These are phyloP conservation scores for Camellia lanceoleosa DNA, from an alignment of 148 eudicot genomes.

Conservation along the genomic window DNA sequence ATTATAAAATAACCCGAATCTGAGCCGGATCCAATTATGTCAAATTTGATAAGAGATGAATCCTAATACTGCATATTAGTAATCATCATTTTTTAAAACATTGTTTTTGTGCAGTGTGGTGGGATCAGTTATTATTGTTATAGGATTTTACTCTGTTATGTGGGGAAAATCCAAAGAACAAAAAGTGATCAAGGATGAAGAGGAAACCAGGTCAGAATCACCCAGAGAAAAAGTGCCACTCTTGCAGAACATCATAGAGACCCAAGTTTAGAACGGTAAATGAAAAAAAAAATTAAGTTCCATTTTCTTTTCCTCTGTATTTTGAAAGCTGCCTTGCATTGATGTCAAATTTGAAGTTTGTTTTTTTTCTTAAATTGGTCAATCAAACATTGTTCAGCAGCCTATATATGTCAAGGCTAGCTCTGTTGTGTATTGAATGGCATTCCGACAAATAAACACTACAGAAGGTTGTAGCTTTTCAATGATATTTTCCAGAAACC, in stretches of 20 bases:
- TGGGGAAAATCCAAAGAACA: constrained; percentile 84
- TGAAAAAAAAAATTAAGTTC: background rate
- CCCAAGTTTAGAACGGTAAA: background rate
- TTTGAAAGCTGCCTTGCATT: too few relatives aligned
- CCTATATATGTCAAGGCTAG: background rate
- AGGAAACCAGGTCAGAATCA: constrained; percentile 25
- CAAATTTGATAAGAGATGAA: too few relatives aligned
- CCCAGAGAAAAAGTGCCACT: constrained; percentile 11
- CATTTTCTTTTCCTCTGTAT: background rate
- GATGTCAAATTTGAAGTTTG: too few relatives aligned
- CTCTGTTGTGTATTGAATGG: background rate
- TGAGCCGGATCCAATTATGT: too few relatives aligned
- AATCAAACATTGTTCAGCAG: constrained; percentile 2
- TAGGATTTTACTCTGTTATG: constrained; percentile 79
- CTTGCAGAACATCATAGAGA: background rate
- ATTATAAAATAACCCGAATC: too few relatives aligned
- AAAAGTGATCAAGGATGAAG: constrained; percentile 23
- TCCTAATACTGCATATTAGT: too few relatives aligned
- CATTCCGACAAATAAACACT: background rate
- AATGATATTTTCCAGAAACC: background rate
- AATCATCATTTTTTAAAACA: background rate
- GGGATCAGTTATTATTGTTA: constrained; percentile 61
- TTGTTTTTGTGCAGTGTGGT: constrained; percentile 55
- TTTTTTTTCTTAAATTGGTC: background rate
- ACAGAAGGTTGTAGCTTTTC: background rate